Conservation (phyloP, 176 grass and related monocot species). For the Miscanthus lutarioriparius region DNA sequence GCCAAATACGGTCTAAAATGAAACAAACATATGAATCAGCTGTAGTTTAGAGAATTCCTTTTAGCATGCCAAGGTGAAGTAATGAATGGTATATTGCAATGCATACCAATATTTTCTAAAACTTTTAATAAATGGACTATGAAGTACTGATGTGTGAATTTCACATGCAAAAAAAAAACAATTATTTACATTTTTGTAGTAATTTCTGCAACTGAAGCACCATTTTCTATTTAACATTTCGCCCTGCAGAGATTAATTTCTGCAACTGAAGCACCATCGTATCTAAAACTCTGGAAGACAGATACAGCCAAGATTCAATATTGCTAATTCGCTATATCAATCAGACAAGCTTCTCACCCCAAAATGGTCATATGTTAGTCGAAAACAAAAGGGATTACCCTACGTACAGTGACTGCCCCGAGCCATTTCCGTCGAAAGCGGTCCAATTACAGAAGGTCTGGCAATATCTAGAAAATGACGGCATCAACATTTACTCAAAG, state of each 20-base stretch:
- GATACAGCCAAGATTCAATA: neutral
- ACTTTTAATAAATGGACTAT: neutral
- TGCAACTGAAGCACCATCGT: neutral
- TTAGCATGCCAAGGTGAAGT: neutral
- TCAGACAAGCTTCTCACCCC: neutral
- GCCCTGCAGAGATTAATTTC: neutral
- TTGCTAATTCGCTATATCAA: neutral
- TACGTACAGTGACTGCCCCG: neutral
- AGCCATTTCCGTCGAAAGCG: neutral
- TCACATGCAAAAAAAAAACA: neutral
- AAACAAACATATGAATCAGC: neutral
- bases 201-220: neutral
- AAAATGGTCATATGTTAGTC: neutral
- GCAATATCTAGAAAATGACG: neutral
- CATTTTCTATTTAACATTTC: neutral
- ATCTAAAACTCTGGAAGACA: neutral
- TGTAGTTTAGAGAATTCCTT: neutral
- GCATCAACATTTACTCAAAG: neutral
- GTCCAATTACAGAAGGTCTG: neutral
- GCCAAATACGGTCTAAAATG: conserved; percentile 41
- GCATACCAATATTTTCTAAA: neutral
- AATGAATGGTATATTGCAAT: neutral
- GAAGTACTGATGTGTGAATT: neutral
- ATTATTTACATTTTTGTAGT: neutral
- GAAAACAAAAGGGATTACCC: conserved; percentile 13